These are phyloP conservation scores for Colletotrichum melonis DNA, from an alignment of 2,329 filamentous ascomycete genomes.

Conservation along the genomic window DNA sequence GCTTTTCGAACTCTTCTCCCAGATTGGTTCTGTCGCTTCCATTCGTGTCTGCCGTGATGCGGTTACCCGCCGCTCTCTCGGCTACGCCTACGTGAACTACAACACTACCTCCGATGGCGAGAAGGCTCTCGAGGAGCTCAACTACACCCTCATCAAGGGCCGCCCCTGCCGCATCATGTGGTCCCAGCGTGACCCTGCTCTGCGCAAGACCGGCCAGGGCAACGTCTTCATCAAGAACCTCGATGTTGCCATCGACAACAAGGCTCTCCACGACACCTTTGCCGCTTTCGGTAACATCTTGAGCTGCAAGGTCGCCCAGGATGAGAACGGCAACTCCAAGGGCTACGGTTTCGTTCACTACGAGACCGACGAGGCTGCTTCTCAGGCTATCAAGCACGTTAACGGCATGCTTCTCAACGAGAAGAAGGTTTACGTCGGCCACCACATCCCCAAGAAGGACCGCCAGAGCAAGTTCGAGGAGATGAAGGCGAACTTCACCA, in stretches of 20 bases:
- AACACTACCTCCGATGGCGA: constrained; percentile 97
- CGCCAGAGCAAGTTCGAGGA: constrained; percentile 99
- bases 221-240: constrained; percentile 99
- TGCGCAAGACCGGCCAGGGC: constrained; percentile 98
- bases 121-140: constrained; percentile 98
- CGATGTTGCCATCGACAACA: constrained; percentile 99
- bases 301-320: constrained; percentile 99
- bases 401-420: constrained; percentile 99
- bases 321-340: constrained; percentile 96
- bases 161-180: constrained; percentile 99
- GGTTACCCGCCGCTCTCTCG: constrained; percentile 97
- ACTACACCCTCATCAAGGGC: constrained; percentile 99
- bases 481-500: constrained; percentile 99
- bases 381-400: constrained; percentile 98
- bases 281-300: constrained; percentile 99
- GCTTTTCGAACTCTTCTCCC: constrained; percentile 99
- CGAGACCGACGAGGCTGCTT: constrained; percentile 97
- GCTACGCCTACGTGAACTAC: constrained; percentile 99
- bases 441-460: constrained; percentile 99
- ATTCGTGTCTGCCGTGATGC: constrained; percentile 99
- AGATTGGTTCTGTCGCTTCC: constrained; percentile 97
- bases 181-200: constrained; percentile 98
- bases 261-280: constrained; percentile 99
- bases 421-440: constrained; percentile 99
- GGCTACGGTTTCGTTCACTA: constrained; percentile 99